A percentile compares a stretch with the other conserved stretches of the same genome.
These are phyloP conservation scores for Erysimum pusillum DNA, from an alignment of 441 rosid species.

Conservation along the genomic window DNA sequence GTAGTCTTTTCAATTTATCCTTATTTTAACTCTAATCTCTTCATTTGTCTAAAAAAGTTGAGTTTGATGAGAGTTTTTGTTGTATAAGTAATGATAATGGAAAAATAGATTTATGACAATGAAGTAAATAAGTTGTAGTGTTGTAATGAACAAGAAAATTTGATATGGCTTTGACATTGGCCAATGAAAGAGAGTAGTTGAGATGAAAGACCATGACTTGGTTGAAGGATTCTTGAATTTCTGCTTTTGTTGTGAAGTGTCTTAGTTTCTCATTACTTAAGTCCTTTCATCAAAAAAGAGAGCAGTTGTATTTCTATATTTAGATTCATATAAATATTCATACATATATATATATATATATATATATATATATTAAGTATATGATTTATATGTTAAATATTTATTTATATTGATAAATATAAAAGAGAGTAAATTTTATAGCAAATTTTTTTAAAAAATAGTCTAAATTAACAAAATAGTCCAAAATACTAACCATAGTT, in stretches of 20 bases:
- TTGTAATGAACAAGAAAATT: background rate
- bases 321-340: background rate
- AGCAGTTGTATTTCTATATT: constrained; percentile 35
- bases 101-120: background rate
- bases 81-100: constrained; percentile 17
- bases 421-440: background rate
- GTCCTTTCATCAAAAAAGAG: constrained; percentile 11
- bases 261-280: constrained; percentile 19
- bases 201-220: constrained; percentile 21
- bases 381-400: background rate
- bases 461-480: background rate
- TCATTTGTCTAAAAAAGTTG: background rate
- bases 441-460: background rate
- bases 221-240: constrained; percentile 5
- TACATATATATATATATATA: too few relatives aligned
- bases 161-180: constrained; percentile 27
- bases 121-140: background rate
- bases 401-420: background rate
- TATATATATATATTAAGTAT: too few relatives aligned
- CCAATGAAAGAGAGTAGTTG: constrained; percentile 21
- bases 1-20: background rate
- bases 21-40: background rate
- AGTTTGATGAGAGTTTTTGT: background rate
- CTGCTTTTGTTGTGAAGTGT: constrained; percentile 25
- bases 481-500: background rate